These are phyloP conservation scores for Gossypium schwendimanii DNA, from an alignment of 441 rosid genomes.

Conservation along the genomic window DNA sequence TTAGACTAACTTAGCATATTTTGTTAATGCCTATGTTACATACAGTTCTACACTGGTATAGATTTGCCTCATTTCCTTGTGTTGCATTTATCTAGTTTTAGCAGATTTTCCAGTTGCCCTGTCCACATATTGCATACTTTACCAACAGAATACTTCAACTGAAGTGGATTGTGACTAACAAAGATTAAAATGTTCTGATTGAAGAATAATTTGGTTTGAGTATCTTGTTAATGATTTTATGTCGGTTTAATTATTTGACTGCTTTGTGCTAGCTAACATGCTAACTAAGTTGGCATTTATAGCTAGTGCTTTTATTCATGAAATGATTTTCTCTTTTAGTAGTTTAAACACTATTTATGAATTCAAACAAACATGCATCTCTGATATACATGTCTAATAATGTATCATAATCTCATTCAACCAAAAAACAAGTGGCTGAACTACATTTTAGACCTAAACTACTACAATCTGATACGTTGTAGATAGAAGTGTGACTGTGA, in stretches of 20 bases:
- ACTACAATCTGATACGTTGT: background rate
- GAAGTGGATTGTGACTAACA: background rate
- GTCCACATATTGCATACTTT: background rate
- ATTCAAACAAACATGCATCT: background rate
- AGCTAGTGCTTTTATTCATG: background rate
- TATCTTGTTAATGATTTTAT: constrained; percentile 1
- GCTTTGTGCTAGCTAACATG: background rate
- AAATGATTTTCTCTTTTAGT: background rate
- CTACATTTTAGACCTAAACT: background rate
- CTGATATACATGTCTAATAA: background rate
- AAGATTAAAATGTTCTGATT: background rate
- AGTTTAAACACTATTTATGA: background rate
- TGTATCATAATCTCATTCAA: background rate
- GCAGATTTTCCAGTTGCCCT: background rate
- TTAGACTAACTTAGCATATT: background rate
- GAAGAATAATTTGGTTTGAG: background rate
- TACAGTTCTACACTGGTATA: background rate
- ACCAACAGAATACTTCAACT: background rate
- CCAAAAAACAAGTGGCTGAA: background rate
- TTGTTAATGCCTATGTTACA: background rate
- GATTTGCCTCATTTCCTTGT: background rate
- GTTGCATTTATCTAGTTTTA: constrained; percentile 3
- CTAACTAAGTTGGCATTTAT: background rate
- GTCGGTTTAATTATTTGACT: background rate
- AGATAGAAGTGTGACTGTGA: background rate